Base-by-base conservation (phyloP, 1,139 yeast species). In the Geotrichum macrosporum region DNA sequence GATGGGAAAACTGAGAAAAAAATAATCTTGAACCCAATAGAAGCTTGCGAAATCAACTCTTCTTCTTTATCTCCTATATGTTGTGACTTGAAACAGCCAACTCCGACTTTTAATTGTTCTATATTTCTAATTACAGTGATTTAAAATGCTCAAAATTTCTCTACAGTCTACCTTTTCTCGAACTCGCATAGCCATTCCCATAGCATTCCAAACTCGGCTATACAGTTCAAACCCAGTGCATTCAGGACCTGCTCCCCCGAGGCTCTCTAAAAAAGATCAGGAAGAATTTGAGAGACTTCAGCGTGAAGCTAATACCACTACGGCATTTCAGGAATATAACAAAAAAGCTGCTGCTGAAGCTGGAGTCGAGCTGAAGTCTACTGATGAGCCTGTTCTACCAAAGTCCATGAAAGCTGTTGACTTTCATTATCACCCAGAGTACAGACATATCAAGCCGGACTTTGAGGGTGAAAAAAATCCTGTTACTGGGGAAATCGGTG, bases 391-490 rank as follows among this genome's bases (percentile, higher is more conserved):
- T 37, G 61, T 65, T 18, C 59, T 65, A 26, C 66, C 74, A 13
- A 65, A 73, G 46, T 71, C 71, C 22, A 74, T 79, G 33, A 67
- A 65, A 20, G 86, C 80, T 54, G 75, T 80, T 39, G 86, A 85
- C 2, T 72, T 76, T 8, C 76, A 81, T 56, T 46, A 46, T 33
- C 82, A 85, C 24, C 82, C 89, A 1, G 84, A 80, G 53, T 78
- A 74, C 55, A 75, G 81, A 63, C 80, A 82, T 64, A 83, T 88
- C 3, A 81, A 87, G 47, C 95, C 96, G 0, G 99, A 94, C 58
- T 92, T 92, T 61, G 96, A 89, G 66, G 99, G 99, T 1, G 92
- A 89, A 52, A 80, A 76, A 30, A 92, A 92, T 61, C 99, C 99
- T 0, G 75, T 73, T 50, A 89, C 97, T 1, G 98, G 98, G 1